Evolutionary conservation across 1,284 basidiomycete species (phyloP).

Genomic region (Crepidotus sp.): DNA sequence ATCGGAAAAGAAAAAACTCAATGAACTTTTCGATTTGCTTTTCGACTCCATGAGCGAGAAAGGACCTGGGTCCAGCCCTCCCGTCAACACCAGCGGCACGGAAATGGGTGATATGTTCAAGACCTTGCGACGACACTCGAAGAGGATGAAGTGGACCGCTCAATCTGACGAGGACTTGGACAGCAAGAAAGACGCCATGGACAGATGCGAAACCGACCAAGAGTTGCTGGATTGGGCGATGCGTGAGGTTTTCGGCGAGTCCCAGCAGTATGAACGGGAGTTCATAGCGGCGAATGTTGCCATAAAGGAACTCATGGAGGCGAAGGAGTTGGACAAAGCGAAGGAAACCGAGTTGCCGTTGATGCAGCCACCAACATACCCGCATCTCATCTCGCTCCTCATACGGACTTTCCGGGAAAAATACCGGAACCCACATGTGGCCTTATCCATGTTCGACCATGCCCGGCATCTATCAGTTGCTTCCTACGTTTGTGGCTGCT

Average conservation of each 20-base stretch:
- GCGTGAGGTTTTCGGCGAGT: constrained; percentile 59
- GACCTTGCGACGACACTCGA: constrained; percentile 42
- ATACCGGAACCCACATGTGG: constrained; percentile 71
- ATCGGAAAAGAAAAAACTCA: constrained; percentile 54
- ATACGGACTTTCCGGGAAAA: constrained; percentile 70
- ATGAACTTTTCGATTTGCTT: constrained; percentile 66
- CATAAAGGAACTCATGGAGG: no score
- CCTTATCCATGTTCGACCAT: constrained; percentile 76
- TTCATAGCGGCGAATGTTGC: constrained; percentile 27
- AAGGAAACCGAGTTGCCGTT: constrained; percentile 22
- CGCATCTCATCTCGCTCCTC: constrained; percentile 62
- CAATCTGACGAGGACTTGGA: constrained; percentile 57
- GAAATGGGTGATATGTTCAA: constrained; percentile 36
- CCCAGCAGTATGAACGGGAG: constrained; percentile 38
- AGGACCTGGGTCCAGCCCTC: constrained; percentile 15
- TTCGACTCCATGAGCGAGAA: constrained; percentile 45
- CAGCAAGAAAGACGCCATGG: constrained; percentile 67
- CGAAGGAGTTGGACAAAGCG: neutral
- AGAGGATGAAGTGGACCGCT: constrained; percentile 40
- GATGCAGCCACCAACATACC: constrained; percentile 59
- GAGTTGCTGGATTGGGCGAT: constrained; percentile 73
- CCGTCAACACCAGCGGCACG: constrained; percentile 23
- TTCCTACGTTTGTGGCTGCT: constrained; percentile 82
- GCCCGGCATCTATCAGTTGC: constrained; percentile 63
- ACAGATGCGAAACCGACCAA: constrained; percentile 58